These are phyloP conservation scores for Pichia deserticola DNA, from an alignment of 805 yeast genomes.

Conservation along the genomic window DNA sequence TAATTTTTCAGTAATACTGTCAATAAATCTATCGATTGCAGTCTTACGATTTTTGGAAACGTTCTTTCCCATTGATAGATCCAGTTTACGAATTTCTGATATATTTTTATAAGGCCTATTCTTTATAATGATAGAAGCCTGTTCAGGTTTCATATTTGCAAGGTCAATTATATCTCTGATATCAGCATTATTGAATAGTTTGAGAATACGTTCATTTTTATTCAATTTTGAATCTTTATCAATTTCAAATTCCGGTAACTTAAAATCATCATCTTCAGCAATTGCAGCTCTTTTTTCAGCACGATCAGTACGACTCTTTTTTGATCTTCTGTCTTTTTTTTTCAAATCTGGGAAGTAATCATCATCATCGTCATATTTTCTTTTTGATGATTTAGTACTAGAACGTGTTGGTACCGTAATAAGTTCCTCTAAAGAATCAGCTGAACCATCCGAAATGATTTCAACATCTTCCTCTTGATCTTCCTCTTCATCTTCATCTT, in stretches of 20 bases:
- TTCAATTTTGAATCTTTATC: slow-evolving; percentile 25
- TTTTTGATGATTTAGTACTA: slow-evolving; percentile 9
- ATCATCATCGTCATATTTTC: slow-evolving; percentile 44
- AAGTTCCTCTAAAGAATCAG: slow-evolving; percentile 9
- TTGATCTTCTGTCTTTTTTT: background rate
- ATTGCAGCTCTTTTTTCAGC: slow-evolving; percentile 9
- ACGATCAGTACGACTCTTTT: slow-evolving; percentile 6
- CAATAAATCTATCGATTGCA: slow-evolving; percentile 68
- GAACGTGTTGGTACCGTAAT: background rate
- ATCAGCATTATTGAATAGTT: slow-evolving; percentile 74
- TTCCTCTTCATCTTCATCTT: slow-evolving; percentile 3
- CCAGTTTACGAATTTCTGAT: slow-evolving; percentile 49
- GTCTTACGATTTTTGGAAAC: background rate
- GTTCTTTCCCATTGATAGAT: slow-evolving; percentile 32
- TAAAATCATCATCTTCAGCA: slow-evolving; percentile 29
- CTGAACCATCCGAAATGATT: slow-evolving; percentile 1
- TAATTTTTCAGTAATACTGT: slow-evolving; percentile 59
- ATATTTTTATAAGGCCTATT: slow-evolving; percentile 65
- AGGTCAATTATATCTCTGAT: slow-evolving; percentile 73
- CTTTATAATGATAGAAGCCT: slow-evolving; percentile 56
- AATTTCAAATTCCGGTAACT: slow-evolving; percentile 21
- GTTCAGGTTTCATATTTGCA: slow-evolving; percentile 57
- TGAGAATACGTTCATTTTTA: slow-evolving; percentile 61
- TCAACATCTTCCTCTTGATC: background rate
- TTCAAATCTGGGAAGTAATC: slow-evolving; percentile 23